Evolutionary conservation across 352 stramenopile genomes (phyloP), one percentile per base, ranked within the genome.

Genomic region (Plasmopara muralis): DNA sequence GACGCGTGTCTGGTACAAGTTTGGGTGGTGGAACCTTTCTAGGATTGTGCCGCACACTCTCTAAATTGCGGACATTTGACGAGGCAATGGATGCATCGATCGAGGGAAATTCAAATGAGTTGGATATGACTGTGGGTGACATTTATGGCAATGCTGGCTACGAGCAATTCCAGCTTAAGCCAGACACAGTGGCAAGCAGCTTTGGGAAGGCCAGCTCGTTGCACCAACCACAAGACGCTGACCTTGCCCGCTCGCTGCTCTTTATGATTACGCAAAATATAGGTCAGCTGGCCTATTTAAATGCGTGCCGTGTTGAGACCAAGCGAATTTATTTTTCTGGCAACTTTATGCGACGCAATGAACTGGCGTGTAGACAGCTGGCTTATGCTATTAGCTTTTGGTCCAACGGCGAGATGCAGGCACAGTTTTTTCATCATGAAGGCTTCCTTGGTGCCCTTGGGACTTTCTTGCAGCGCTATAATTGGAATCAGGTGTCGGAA

Each of bases 221-320:
- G 41, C 62, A 52, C 46, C 50, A 38, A 15, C 67, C 97, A 28
- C 74, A 77, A 40, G 86, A 98, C 64, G 87, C 97, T 53, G 95
- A 99, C 69, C 62, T 98, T 43, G 93, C 93, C 6, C 75, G 92
- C 43, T 92, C 95, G 29, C 68, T 98, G 35, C 76, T 99, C 18
- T 89, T 98, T 31, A 99, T 99, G 96, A 96, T 99, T 43, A 98
- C 97, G 18, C 98, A 98, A 55, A 99, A 99, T 70, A 92, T 99
- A 57, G 95, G 93, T 14, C 78, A 89, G 50, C 55, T 98, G 6
- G 94, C 96, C 15, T 98, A 98, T 68, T 69, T 99, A 18, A 98
- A 98, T 70, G 95, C 97, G 12, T 78, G 92, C 60, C 77, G 96
- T 15, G 83, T 92, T 65, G 76, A 90, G 35, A 98, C 91, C 16